A percentile compares a stretch with the other conserved stretches of the same genome.
phyloP scores from a whole-genome alignment of 495 filamentous ascomycete species.

The Podospora tetraspora region DNA sequence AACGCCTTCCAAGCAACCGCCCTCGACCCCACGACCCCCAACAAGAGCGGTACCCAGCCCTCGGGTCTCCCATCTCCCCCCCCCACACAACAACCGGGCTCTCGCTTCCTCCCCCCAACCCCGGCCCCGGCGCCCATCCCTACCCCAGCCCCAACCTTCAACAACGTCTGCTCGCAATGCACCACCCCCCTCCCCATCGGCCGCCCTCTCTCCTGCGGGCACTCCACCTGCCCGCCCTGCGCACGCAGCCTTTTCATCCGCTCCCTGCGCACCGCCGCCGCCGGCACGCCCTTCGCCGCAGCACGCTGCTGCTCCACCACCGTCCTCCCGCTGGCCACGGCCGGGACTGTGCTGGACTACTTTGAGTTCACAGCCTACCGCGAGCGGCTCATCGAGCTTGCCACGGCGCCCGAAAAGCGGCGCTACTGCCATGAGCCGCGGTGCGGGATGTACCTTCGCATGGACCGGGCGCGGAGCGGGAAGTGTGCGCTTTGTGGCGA shows the following conservation, averaged over 20 bases:
- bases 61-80: neutral
- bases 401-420: neutral
- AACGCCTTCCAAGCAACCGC: neutral
- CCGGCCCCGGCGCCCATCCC: no score
- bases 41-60: neutral
- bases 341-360: neutral
- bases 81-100: neutral
- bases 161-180: neutral
- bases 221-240: neutral
- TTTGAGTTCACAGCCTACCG: neutral
- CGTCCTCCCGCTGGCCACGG: neutral
- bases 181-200: neutral
- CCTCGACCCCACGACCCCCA: neutral
- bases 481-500: neutral
- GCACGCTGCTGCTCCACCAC: neutral
- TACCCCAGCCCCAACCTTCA: no score
- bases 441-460: neutral
- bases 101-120: neutral
- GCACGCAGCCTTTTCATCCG: neutral
- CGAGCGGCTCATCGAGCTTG: neutral
- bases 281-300: neutral
- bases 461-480: neutral
- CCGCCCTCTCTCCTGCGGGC: neutral
- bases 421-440: neutral
- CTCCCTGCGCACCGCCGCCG: neutral